Evolutionary conservation across 2,329 filamentous ascomycete species (phyloP), one percentile per base, ranked within the genome.

Genomic region (Xylaria sp.): DNA sequence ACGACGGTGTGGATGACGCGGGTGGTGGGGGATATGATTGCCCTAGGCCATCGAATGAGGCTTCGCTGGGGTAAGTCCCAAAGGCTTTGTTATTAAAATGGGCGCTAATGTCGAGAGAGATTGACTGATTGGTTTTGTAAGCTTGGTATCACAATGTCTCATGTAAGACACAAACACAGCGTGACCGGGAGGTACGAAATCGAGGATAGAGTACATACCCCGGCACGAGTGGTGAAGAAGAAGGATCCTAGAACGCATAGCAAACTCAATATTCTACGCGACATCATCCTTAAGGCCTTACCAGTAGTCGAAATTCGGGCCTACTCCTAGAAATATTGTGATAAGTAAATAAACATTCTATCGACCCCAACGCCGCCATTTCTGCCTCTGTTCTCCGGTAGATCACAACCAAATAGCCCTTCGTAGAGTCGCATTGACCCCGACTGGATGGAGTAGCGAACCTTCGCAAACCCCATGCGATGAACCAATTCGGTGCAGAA

Each of bases 31-130:
- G 82, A 65, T 82, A 85, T 0, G 83, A 83, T 58, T 83, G 79
- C 49, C 80, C 79, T 3, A 80, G 70, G 2, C 66, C 71, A 63
- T 85, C 82, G 66, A 85, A 84, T n/a, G 80, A 76, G 0, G 83
- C 81, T 71, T 85, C 82, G 2, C 82, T 82, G 0, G 83, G 80
- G 13, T 77, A 76, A 0, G 78, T 77, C 3, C 82, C 82, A 66
- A 86, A 85, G 1, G 77, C 83, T 64, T 83, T 83, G 72, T 85
- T 85, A 76, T 86, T 84, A 75, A 82, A 83, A 49, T 79, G 78
- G 0, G 74, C 20, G 0, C 76, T 73, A 26, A 85, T 72, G 13
- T 80, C 74, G 2, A 81, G 53, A 0, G 73, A 75, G 7, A 77
- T 69, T 15, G 78, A 80, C 74, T 77, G 40, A 59, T 63, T 60